Percentiles rank a stretch among this genome's conserved stretches.
Conservation (phyloP, 768 basidiomycete genomes). For the Antrodiella citrinella region DNA sequence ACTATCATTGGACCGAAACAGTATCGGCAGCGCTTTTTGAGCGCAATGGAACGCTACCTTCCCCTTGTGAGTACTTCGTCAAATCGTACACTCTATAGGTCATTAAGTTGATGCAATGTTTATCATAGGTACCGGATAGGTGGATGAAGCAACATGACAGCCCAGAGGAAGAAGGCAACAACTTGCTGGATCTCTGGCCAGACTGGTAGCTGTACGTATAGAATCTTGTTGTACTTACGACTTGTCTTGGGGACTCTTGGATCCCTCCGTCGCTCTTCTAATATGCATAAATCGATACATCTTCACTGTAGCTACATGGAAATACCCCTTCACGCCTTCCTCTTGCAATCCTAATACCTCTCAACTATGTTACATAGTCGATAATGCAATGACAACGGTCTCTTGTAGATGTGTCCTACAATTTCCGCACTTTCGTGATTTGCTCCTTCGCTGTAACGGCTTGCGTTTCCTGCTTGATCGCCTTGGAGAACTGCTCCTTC, state of each 20-base stretch:
- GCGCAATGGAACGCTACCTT: conserved; percentile 87
- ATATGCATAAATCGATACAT: background rate
- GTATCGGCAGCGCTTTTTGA: conserved; percentile 81
- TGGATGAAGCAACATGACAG: conserved; percentile 85
- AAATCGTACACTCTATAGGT: background rate
- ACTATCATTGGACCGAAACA: conserved; percentile 96
- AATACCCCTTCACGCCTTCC: background rate
- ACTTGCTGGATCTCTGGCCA: conserved; percentile 30
- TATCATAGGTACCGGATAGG: conserved; percentile 72
- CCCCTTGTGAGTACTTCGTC: conserved; percentile 49
- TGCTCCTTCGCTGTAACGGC: conserved; percentile 37
- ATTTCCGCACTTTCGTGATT: conserved; percentile 19
- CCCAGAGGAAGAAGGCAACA: conserved; percentile 62
- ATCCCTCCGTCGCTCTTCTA: background rate
- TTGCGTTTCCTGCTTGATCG: conserved; percentile 53
- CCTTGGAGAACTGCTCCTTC: conserved; percentile 55
- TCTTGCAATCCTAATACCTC: background rate
- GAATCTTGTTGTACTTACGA: background rate
- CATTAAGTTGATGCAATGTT: conserved; percentile 2
- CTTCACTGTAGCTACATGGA: background rate
- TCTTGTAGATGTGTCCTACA: conserved; percentile 10
- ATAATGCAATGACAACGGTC: background rate
- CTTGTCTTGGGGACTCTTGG: background rate
- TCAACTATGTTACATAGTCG: background rate
- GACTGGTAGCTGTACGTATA: conserved; percentile 26